These are phyloP conservation scores for Herpetomonas tarakana DNA, from an alignment of 208 protist genomes.

Conservation along the genomic window DNA sequence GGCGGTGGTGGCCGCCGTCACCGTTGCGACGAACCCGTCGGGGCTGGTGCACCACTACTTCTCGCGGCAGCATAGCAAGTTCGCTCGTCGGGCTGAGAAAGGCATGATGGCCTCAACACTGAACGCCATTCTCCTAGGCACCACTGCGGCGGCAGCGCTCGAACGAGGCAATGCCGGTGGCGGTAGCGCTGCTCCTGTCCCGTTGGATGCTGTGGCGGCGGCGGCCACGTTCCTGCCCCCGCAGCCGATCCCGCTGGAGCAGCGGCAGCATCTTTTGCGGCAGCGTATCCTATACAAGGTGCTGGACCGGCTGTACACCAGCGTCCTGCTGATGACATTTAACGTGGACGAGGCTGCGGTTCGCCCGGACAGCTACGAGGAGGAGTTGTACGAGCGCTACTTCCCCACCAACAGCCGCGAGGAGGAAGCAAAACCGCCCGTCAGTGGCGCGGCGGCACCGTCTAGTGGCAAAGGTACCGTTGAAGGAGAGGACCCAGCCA, in stretches of 20 bases:
- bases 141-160: not conserved
- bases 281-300: slow-evolving; percentile 33
- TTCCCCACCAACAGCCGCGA: not conserved
- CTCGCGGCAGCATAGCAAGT: not conserved
- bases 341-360: slow-evolving; percentile 24
- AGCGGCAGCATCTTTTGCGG: slow-evolving; percentile 6
- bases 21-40: not conserved
- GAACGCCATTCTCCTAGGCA: not conserved
- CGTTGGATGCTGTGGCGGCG: slow-evolving; percentile 5
- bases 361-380: slow-evolving; percentile 7
- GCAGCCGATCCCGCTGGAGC: slow-evolving; percentile 11
- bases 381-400: slow-evolving; percentile 9
- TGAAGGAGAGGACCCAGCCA: not conserved
- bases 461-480: not conserved
- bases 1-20: not conserved
- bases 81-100: not conserved
- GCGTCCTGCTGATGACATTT: slow-evolving; percentile 39
- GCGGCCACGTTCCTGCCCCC: slow-evolving; percentile 8
- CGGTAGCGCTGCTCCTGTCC: not conserved
- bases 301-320: slow-evolving; percentile 27
- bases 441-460: too few relatives aligned
- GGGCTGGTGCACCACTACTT: not conserved
- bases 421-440: not conserved
- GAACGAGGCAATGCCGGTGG: too few relatives aligned
- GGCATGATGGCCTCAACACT: not conserved